Evolutionary conservation across 1,139 yeast species (phyloP), one percentile per base, ranked within the genome.

Genomic region (Suhomyces atakaporum): DNA sequence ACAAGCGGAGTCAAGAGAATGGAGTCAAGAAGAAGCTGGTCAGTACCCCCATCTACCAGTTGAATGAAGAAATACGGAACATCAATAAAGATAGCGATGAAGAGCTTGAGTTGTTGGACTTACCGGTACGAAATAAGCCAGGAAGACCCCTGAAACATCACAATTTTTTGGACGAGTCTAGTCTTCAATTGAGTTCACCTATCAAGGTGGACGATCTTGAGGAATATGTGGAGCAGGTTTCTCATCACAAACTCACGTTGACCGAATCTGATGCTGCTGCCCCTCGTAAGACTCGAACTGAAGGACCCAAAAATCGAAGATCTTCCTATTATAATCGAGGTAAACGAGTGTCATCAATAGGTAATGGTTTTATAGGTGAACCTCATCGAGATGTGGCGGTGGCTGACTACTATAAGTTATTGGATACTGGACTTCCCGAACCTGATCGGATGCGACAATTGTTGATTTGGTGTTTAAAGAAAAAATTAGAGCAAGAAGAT

Each of bases 381-480:
- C 90, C 90, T 0, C 92, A 84, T 54, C 71, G 73, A 2, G 81
- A 76, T 31, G 78, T 85, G 2, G 72, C 79, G 0, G 66, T 73
- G 0, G 51, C 62, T 13, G 84, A 80, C 36, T 79, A 79, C 49
- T 78, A 76, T 53, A 83, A 82, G 52, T 79, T 80, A 47, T 57
- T 85, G 23, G 85, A 84, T 44, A 59, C 69, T 2, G 73, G 75
- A 14, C 48, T 81, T 28, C 86, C 94, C 0, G 92, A 81, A 38
- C 87, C 90, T 0, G 84, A 81, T 49, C 69, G 81, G 42, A 78
- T 85, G 83, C 70, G 83, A 44, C 89, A 83, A 51, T 56, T 86
- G 14, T 55, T 85, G 35, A 67, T 78, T 3, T 84, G 94, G 95
- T 78, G 86, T 39, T 67, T 81, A 22, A 76, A 76, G 41, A 69